phyloP scores from a whole-genome alignment of 2,329 filamentous ascomycete genomes.

The Polychaeton citri region DNA sequence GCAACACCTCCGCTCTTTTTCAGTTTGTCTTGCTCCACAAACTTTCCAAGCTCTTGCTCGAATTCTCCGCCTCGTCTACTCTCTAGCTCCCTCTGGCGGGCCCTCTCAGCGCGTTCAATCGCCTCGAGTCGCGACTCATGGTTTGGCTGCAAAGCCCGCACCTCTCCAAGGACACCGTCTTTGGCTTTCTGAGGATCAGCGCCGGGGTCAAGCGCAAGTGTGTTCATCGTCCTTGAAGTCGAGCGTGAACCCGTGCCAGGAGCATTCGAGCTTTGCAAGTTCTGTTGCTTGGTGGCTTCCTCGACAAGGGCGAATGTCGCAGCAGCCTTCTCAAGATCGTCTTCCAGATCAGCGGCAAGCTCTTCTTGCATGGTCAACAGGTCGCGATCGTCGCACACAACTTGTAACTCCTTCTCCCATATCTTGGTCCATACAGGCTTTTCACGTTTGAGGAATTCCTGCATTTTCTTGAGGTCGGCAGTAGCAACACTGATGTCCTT shows the following conservation, averaged over 20 bases:
- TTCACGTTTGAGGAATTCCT: conserved; percentile 80
- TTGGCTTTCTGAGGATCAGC: conserved; percentile 71
- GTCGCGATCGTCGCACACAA: conserved; percentile 90
- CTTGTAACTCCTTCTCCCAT: conserved; percentile 94
- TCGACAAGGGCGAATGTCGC: conserved; percentile 93
- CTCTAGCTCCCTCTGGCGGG: conserved; percentile 77
- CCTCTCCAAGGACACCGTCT: conserved; percentile 82
- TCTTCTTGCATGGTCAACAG: conserved; percentile 95
- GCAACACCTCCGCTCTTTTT: conserved; percentile 96
- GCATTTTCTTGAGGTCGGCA: conserved; percentile 84
- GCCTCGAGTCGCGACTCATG: conserved; percentile 88
- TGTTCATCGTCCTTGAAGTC: conserved; percentile 17
- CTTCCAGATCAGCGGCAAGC: conserved; percentile 77
- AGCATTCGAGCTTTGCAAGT: conserved; percentile 47
- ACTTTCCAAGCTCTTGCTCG: conserved; percentile 69
- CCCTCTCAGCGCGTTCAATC: conserved; percentile 91
- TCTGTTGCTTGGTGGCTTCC: conserved; percentile 95
- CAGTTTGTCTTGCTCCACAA: conserved; percentile 79
- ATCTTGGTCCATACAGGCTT: conserved; percentile 98
- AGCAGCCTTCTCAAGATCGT: conserved; percentile 87
- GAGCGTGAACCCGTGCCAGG: conserved; percentile 20
- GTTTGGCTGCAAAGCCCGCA: conserved; percentile 84
- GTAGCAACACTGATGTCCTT: conserved; percentile 75
- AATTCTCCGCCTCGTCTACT: conserved; percentile 61
- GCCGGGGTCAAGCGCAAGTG: conserved; percentile 28